These are phyloP conservation scores for Quercus suber DNA, from an alignment of 306 rosid genomes.

Conservation along the genomic window DNA sequence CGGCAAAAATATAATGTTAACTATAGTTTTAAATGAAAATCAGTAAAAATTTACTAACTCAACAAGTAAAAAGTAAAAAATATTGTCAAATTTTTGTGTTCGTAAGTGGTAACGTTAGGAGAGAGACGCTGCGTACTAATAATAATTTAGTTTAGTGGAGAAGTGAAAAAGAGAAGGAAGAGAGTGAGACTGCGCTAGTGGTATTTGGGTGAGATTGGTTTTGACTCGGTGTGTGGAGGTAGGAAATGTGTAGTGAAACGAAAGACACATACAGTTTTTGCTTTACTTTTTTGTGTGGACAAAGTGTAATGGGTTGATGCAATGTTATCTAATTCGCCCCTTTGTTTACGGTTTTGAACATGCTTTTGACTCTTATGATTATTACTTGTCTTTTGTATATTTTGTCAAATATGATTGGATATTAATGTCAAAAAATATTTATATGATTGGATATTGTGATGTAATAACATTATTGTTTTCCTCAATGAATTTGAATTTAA, in stretches of 20 bases:
- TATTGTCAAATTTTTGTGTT: too few species aligned
- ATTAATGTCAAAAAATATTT: not conserved
- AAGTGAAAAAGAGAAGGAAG: not conserved
- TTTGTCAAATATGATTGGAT: not conserved
- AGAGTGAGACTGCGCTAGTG: too few species aligned
- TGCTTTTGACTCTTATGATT: not conserved
- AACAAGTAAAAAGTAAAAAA: too few species aligned
- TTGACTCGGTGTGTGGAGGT: not conserved
- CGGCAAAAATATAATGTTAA: too few species aligned
- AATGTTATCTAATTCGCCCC: too few species aligned
- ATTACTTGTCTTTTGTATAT: not conserved
- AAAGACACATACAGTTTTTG: too few species aligned
- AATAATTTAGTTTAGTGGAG: not conserved
- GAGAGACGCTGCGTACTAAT: not conserved
- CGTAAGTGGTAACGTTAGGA: too few species aligned
- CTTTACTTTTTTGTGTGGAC: too few species aligned
- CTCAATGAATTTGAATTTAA: too few species aligned
- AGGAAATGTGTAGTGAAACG: not conserved
- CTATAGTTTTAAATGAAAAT: fast-evolving
- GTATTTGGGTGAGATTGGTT: not conserved
- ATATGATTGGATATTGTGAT: not conserved
- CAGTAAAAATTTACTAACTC: too few species aligned
- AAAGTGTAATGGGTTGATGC: too few species aligned
- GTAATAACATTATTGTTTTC: not conserved
- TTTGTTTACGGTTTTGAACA: not conserved